Evolutionary conservation across 768 basidiomycete species (phyloP), one percentile per base, ranked within the genome.

Genomic region (Pholiota conissans): DNA sequence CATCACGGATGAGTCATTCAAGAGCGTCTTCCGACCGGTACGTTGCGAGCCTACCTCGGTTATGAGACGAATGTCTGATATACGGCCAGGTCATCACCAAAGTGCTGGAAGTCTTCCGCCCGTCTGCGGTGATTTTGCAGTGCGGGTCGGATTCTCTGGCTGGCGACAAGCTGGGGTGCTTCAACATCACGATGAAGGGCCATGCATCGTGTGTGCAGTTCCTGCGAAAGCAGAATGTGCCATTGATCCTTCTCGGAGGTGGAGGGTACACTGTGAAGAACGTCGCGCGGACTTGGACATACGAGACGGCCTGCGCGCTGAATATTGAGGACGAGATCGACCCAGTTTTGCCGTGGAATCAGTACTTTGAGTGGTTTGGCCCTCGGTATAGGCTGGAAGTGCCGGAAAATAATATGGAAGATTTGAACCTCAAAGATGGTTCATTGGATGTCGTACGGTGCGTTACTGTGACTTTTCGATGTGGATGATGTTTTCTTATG

Each of bases 221-320:
- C 68, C 79, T 98, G 52, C 85, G 92, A 52, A 80, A 83, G 58
- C 86, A 91, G 67, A 86, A 90, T 61, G 76, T 97, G 30, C 96
- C 96, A 0, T 79, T 95, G 47, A 91, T 98, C 63, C 79, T 98
- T 34, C 82, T 99, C 3, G 96, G 96, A 27, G 96, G 96, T 2
- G 96, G 96, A 14, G 96, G 96, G 2, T 99, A 98, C 72, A 98
- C 96, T 0, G 90, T 96, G 40, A 93, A 95, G 72, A 99, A 99
- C 67, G 95, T 98, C 18, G 93, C 93, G 5, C 82, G 93, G 45
- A 86, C 89, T 32, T 99, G 96, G 96, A 88, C 95, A 28, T 96
- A 92, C 75, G 96, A 99, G 72, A 99, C 97, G 0, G 96, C 94
- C 0, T 90, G 95, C 65, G 92, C 93, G 20, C 82, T 95, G n/a